A percentile compares a stretch with the other conserved stretches of the same genome.
These are phyloP conservation scores for Gaultheria prostrata DNA, from an alignment of 148 eudicot genomes.

Conservation along the genomic window DNA sequence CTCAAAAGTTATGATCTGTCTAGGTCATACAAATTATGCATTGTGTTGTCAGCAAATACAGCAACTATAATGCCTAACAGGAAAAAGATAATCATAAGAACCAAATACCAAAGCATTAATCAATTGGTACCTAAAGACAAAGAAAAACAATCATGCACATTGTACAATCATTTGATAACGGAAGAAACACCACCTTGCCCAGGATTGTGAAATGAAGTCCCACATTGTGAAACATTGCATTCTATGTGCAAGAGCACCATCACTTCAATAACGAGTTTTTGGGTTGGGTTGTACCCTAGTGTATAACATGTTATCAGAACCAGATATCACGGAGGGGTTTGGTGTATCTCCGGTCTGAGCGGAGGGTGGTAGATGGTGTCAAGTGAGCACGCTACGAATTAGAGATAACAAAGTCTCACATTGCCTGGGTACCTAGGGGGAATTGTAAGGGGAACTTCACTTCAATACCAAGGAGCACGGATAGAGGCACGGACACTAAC, in stretches of 20 bases:
- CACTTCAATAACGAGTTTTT: neutral
- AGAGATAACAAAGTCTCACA: neutral
- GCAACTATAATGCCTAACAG: neutral
- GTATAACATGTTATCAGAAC: neutral
- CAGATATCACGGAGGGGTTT: neutral
- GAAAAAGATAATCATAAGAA: neutral
- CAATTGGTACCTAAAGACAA: neutral
- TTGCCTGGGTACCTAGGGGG: neutral
- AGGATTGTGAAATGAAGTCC: neutral
- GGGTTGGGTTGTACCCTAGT: neutral
- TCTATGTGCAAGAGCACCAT: neutral
- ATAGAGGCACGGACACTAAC: neutral
- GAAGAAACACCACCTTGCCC: neutral
- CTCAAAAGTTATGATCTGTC: neutral
- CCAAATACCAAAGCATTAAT: neutral
- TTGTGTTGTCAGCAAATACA: neutral
- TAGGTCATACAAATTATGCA: neutral
- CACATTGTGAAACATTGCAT: neutral
- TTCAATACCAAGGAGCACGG: neutral
- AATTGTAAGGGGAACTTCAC: neutral
- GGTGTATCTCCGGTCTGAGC: neutral
- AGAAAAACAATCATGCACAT: neutral
- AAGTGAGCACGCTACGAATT: neutral
- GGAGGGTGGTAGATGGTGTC: neutral
- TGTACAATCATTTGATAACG: neutral